phyloP scores from a whole-genome alignment of 225 moss, liverwort and hornwort species.

The Sphagnum contortum region DNA sequence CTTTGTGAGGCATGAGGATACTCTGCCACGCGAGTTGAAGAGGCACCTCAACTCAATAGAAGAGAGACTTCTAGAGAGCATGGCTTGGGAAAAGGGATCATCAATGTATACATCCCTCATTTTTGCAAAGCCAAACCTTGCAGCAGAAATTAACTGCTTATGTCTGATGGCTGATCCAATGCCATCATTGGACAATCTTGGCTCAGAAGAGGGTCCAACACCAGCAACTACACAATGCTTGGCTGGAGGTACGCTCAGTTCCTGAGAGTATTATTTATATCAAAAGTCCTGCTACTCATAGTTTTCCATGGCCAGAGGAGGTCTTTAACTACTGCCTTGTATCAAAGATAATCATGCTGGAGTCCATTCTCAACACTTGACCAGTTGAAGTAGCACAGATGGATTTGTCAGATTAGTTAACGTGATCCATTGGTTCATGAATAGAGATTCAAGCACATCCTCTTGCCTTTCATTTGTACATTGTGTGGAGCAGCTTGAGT shows the following conservation, averaged over 20 bases:
- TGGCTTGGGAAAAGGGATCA: slow-evolving; percentile 98
- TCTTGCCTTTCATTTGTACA: too few relatives aligned
- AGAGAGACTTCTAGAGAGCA: slow-evolving; percentile 92
- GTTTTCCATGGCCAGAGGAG: too few relatives aligned
- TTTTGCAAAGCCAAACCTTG: slow-evolving; percentile 67
- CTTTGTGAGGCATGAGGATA: slow-evolving; percentile 96
- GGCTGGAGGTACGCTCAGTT: slow-evolving; percentile 1
- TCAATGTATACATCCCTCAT: slow-evolving; percentile 90
- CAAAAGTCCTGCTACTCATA: too few relatives aligned
- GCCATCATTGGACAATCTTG: slow-evolving; percentile 70
- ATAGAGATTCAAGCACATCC: too few relatives aligned
- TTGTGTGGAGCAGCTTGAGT: too few relatives aligned
- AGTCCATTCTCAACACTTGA: too few relatives aligned
- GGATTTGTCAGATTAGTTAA: too few relatives aligned
- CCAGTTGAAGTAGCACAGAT: too few relatives aligned
- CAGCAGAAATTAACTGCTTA: slow-evolving; percentile 58
- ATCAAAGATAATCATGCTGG: too few relatives aligned
- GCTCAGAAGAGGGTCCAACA: slow-evolving; percentile 34
- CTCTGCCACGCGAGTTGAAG: slow-evolving; percentile 89
- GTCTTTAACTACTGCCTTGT: too few relatives aligned
- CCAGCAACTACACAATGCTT: slow-evolving; percentile 20
- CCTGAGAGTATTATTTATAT: too few relatives aligned
- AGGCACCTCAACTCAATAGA: slow-evolving; percentile 95
- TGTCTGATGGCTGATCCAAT: slow-evolving; percentile 87
- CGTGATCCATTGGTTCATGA: too few relatives aligned